Evolutionary conservation across 2,329 filamentous ascomycete species (phyloP).

Genomic region (Diaporthe amygdali): DNA sequence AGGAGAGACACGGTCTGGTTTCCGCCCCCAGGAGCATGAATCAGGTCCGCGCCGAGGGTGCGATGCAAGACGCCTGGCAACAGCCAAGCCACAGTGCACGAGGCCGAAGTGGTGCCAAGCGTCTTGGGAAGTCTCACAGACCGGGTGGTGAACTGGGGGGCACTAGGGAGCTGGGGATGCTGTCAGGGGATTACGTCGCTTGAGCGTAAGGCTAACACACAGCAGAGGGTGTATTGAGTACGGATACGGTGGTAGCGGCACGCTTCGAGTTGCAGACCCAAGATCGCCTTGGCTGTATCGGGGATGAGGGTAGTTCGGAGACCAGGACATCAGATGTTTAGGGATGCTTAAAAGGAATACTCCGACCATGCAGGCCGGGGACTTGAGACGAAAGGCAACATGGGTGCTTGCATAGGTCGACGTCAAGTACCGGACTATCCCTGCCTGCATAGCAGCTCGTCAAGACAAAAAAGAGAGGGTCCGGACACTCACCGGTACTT

Average conservation of each 20-base stretch:
- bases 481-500: not conserved
- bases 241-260: not conserved
- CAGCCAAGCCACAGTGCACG: slow-evolving; percentile 24
- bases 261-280: slow-evolving; percentile 5
- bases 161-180: not conserved
- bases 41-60: slow-evolving; percentile 5
- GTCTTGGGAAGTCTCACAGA: slow-evolving; percentile 20
- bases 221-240: not conserved
- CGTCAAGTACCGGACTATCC: not conserved
- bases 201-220: not conserved
- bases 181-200: slow-evolving; percentile 10
- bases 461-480: not conserved
- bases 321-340: slow-evolving; percentile 1
- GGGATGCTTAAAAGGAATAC: slow-evolving; percentile 8
- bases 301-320: slow-evolving; percentile 10
- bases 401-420: not conserved
- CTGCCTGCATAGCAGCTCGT: not conserved
- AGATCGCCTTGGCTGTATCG: not conserved
- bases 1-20: not conserved
- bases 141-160: slow-evolving; percentile 5
- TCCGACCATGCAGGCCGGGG: slow-evolving; percentile 7
- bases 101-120: slow-evolving; percentile 15
- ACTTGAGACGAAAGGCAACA: slow-evolving; percentile 7
- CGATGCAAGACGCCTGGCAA: slow-evolving; percentile 15
- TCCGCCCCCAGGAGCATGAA: slow-evolving; percentile 14